Evolutionary conservation across 345 rosid species (phyloP).

Genomic region (Capsella bursapastoris): DNA sequence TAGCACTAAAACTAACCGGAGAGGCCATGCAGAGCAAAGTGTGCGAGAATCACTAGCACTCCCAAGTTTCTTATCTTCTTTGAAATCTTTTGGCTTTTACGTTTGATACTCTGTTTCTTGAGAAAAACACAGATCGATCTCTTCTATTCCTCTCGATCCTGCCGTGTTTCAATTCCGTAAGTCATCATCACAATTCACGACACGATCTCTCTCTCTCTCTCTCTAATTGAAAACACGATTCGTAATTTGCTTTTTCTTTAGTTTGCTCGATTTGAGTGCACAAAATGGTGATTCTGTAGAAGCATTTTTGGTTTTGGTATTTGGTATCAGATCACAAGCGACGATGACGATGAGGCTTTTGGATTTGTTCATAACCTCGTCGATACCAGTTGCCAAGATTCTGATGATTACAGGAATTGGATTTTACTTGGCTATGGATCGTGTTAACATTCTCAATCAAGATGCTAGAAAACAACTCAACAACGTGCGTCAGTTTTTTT

Average conservation of each 20-base stretch:
- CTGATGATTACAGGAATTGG: conserved; percentile 62
- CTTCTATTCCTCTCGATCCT: conserved; percentile 7
- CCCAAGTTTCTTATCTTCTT: conserved; percentile 17
- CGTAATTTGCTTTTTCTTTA: not conserved
- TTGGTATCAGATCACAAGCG: conserved; percentile 11
- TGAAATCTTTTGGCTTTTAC: not conserved
- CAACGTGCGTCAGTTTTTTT: conserved; percentile 43
- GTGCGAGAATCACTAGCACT: conserved; percentile 3
- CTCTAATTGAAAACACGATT: not conserved
- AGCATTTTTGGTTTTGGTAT: conserved; percentile 1
- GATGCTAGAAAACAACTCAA: conserved; percentile 66
- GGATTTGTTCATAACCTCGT: conserved; percentile 64
- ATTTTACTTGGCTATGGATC: conserved; percentile 62
- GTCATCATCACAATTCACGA: conserved; percentile 13
- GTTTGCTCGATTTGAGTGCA: not conserved
- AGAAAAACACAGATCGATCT: not conserved
- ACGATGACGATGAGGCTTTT: conserved; percentile 48
- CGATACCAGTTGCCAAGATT: conserved; percentile 63
- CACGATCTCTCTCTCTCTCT: not conserved
- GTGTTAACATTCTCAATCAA: conserved; percentile 51
- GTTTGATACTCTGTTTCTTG: conserved; percentile 10
- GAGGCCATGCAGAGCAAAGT: conserved; percentile 38
- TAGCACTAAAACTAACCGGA: conserved; percentile 18
- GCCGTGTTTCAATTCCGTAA: not conserved
- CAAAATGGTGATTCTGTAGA: not conserved